These are phyloP conservation scores for Coemansia sp. DNA, from an alignment of 192 early-diverging fungal species.

Conservation along the genomic window DNA sequence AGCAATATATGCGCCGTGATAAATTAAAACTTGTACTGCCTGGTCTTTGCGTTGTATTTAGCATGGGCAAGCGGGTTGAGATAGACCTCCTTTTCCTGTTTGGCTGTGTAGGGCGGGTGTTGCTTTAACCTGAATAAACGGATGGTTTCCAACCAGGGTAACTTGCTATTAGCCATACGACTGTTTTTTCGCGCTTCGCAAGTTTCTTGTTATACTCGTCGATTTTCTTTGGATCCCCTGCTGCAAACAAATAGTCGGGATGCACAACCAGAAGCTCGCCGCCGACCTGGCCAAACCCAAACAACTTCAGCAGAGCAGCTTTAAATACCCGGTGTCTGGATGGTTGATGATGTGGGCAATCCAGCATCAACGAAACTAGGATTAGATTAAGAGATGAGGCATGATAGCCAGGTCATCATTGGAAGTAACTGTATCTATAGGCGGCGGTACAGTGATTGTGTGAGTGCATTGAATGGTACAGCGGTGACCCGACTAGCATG, in stretches of 20 bases:
- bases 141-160: conserved; percentile 35
- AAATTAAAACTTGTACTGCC: conserved; percentile 23
- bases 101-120: conserved; percentile 22
- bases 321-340: conserved; percentile 69
- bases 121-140: conserved; percentile 34
- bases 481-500: too few relatives aligned
- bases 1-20: too few relatives aligned
- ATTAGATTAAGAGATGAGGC: too few relatives aligned
- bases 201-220: conserved; percentile 27
- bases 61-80: conserved; percentile 36
- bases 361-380: too few relatives aligned
- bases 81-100: conserved; percentile 25
- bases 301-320: conserved; percentile 67
- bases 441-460: too few relatives aligned
- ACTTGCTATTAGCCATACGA: conserved; percentile 40
- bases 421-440: too few relatives aligned
- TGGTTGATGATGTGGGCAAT: conserved; percentile 15
- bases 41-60: conserved; percentile 14
- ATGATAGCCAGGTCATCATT: too few relatives aligned
- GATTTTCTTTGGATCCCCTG: conserved; percentile 7
- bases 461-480: too few relatives aligned
- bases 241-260: conserved; percentile 67
- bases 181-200: conserved; percentile 2
- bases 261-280: conserved; percentile 68
- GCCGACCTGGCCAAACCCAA: conserved; percentile 76